Evolutionary conservation across 2,329 filamentous ascomycete species (phyloP), one percentile per base, ranked within the genome.

Genomic region (Penicillium sp.): DNA sequence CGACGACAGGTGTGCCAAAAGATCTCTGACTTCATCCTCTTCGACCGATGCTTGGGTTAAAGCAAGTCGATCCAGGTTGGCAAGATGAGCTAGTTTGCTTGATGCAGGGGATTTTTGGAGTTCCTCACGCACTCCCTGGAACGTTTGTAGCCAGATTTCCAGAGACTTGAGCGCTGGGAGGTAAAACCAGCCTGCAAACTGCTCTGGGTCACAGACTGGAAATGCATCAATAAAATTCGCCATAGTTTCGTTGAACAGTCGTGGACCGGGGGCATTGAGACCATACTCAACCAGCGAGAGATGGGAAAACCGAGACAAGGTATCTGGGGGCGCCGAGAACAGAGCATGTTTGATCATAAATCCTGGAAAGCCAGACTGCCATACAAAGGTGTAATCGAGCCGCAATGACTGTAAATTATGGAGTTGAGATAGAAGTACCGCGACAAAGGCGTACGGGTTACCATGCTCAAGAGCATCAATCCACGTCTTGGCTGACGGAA

Each of bases 161-260:
- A 42, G 35, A 13, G 40, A 42, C 22, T 16, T 12, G 8, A 42
- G 20, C 32, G 40, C 7, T 29, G 35, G 27, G 13, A 42, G 20
- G 17, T 42, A 42, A 17, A 42, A 42, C 40, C 40, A 42, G 35
- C 35, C 31, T 29, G 35, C 30, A 15, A 42, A 42, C 38, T 42
- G 40, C 3, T 35, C 16, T 17, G 40, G 26, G 20, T 38, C 35
- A 34, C 35, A 38, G 15, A 35, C 6, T 12, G 40, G 40, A 29
- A 38, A 42, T 23, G 35, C 40, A 6, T 25, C 29, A 6, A 18
- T 10, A 12, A 27, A 31, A 20, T 8, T 14, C 12, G 8, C 14
- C 10, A 31, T 20, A 25, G 18, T 15, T 10, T 38, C 40, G 20
- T 22, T 22, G 18, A 22, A 22, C 18, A 22, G 18, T 9, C 18